phyloP scores from a whole-genome alignment of 768 basidiomycete genomes.

The Boletus tomentosulus region DNA sequence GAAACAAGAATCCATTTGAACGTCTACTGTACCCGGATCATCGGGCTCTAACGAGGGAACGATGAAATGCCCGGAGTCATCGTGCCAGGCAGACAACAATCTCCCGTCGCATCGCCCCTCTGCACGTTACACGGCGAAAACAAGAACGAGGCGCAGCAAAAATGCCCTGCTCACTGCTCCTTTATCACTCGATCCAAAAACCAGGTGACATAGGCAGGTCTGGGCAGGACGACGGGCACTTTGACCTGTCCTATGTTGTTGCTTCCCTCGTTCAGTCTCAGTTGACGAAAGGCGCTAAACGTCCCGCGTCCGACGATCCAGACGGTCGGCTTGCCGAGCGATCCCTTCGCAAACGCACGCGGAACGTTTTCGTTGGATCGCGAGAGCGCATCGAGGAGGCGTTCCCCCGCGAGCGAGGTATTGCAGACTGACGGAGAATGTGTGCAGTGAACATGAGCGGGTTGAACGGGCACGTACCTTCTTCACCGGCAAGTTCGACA shows the following conservation, averaged over 20 bases:
- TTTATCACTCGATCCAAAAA: no score
- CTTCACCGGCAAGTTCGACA: slow-evolving; percentile 8
- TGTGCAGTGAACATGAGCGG: not conserved
- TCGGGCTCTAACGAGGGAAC: no score
- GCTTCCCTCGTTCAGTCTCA: slow-evolving; percentile 11
- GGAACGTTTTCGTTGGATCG: not conserved
- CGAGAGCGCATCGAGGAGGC: slow-evolving; percentile 9
- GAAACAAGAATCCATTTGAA: no score
- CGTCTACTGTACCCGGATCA: no score
- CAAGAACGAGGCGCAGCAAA: no score
- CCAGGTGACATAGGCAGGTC: no score
- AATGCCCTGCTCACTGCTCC: no score
- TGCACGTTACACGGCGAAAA: no score
- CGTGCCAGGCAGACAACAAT: no score
- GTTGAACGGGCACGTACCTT: not conserved
- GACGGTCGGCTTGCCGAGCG: slow-evolving; percentile 15
- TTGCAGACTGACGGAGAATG: not conserved
- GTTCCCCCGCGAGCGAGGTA: not conserved
- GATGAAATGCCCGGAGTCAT: no score
- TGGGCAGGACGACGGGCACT: slow-evolving; percentile 19
- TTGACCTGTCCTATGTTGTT: slow-evolving; percentile 14
- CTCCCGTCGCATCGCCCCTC: no score
- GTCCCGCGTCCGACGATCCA: slow-evolving; percentile 20
- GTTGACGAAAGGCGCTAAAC: slow-evolving; percentile 19
- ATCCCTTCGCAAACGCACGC: not conserved